Conservation (phyloP, 140 eudicot species). For the Flaveria floridana region DNA sequence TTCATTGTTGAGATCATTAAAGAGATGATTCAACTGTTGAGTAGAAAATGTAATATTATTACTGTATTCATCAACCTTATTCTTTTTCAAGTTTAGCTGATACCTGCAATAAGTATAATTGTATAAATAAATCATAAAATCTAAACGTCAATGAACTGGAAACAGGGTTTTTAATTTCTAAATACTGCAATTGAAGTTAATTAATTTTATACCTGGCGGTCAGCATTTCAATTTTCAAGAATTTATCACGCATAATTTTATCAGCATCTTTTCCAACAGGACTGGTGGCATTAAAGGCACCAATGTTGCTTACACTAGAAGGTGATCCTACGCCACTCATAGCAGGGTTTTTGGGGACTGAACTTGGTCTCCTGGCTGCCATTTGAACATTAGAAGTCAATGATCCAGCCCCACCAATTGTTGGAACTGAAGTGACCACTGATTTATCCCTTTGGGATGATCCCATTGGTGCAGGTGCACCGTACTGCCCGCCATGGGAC, state of each 20-base stretch:
- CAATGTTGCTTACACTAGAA: constrained; percentile 74
- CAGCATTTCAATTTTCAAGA: constrained; percentile 73
- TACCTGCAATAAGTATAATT: constrained; percentile 46
- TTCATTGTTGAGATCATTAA: constrained; percentile 55
- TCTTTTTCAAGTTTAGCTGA: constrained; percentile 73
- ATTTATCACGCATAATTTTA: constrained; percentile 56
- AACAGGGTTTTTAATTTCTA: neutral
- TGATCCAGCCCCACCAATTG: constrained; percentile 55
- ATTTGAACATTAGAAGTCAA: constrained; percentile 70
- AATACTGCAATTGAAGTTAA: neutral
- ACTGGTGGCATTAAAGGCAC: constrained; percentile 70
- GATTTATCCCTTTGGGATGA: constrained; percentile 75
- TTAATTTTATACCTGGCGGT: constrained; percentile 58
- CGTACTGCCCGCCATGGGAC: constrained; percentile 74
- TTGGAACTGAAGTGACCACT: constrained; percentile 60
- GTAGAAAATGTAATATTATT: constrained; percentile 41
- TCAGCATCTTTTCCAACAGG: constrained; percentile 77
- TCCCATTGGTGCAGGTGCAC: constrained; percentile 52
- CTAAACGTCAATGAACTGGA: neutral
- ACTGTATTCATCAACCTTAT: constrained; percentile 54
- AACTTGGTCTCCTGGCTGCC: constrained; percentile 65
- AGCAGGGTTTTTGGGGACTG: constrained; percentile 67
- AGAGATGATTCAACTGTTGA: constrained; percentile 48
- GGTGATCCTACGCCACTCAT: constrained; percentile 88
- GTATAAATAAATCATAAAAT: constrained; percentile 8